These are phyloP conservation scores for Speleostelium caveatum DNA, from an alignment of 78 protist genomes.

Conservation along the genomic window DNA sequence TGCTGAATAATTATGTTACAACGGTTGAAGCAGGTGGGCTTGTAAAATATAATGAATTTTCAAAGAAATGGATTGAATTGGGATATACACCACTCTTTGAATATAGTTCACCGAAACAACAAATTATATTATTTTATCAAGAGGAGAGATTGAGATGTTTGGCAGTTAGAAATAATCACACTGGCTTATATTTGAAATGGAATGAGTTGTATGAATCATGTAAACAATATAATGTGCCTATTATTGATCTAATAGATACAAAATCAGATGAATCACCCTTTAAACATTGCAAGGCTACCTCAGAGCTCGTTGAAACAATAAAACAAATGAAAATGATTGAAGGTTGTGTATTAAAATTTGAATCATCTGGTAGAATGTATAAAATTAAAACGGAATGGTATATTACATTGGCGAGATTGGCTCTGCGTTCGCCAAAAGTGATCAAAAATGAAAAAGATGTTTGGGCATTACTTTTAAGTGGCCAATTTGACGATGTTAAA, in stretches of 20 bases:
- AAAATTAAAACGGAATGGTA: constrained; percentile 63
- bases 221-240: constrained; percentile 10
- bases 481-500: constrained; percentile 35
- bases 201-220: not conserved
- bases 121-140: constrained; percentile 27
- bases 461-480: constrained; percentile 17
- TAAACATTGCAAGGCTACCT: not conserved
- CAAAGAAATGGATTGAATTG: constrained; percentile 25
- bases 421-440: not conserved
- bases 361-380: constrained; percentile 19
- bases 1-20: no score
- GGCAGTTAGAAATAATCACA: constrained; percentile 15
- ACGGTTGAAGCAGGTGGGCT: no score
- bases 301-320: not conserved
- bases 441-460: constrained; percentile 64
- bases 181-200: constrained; percentile 34
- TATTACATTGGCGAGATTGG: not conserved
- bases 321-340: constrained; percentile 2
- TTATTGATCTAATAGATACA: not conserved
- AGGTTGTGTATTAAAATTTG: constrained; percentile 39
- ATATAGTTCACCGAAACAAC: constrained; percentile 22
- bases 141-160: constrained; percentile 23
- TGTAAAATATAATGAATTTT: constrained; percentile 37
- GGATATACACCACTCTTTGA: constrained; percentile 69
- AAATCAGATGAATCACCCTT: not conserved